Percentiles rank a stretch among this genome's conserved stretches.
Conservation (phyloP, 106 monocot species). For the Acorus gramineus region DNA sequence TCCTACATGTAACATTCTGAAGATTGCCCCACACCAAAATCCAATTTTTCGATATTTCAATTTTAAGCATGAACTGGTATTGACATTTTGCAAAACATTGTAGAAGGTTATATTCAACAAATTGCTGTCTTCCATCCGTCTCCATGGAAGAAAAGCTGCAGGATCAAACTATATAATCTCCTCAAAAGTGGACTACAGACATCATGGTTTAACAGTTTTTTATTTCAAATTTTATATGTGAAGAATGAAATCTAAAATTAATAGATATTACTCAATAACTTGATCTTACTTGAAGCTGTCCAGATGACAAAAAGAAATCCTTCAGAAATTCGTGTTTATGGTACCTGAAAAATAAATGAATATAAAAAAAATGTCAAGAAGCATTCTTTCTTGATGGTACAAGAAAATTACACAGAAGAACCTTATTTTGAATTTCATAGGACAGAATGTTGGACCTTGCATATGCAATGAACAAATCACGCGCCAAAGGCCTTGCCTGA, state of each 20-base stretch:
- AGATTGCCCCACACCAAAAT: no score
- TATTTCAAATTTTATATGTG: background rate
- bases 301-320: constrained; percentile 85
- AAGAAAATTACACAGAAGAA: background rate
- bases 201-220: background rate
- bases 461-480: constrained; percentile 86
- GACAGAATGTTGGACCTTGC: constrained; percentile 35
- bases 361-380: no score
- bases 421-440: background rate
- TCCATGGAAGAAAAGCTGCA: no score
- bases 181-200: no score
- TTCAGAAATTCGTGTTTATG: constrained; percentile 79
- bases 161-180: no score
- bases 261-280: constrained; percentile 5
- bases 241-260: background rate
- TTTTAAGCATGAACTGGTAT: no score
- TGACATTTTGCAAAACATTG: no score
- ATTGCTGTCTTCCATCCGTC: no score
- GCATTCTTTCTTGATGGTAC: no score
- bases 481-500: constrained; percentile 81
- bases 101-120: no score
- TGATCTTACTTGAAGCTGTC: constrained; percentile 65
- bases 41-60: no score
- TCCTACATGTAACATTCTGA: no score
- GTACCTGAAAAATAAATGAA: constrained; percentile 30